Evolutionary conservation across 1,139 yeast species (phyloP), one percentile per base, ranked within the genome.

Genomic region (Taiozyma sp.): DNA sequence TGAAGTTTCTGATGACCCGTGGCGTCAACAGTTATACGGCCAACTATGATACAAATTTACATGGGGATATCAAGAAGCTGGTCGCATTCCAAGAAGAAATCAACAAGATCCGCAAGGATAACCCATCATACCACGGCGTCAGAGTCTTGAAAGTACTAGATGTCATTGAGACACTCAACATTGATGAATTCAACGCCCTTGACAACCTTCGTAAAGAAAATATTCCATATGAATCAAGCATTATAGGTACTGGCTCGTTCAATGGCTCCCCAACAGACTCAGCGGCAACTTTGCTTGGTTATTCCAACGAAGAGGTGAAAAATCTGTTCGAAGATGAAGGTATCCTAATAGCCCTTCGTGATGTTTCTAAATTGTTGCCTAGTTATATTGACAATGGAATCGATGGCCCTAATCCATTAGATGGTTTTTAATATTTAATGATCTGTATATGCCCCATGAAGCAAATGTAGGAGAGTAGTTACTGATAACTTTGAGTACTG

Each of bases 161-260:
- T 2, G 47, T 53, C 10, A 49, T 57, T 22, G 35, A 42, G 10
- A 30, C 46, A 3, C 41, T 58, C 10, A 45, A 50, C 10, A 37
- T 56, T 19, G 34, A 43, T 2, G 50, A 51, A 8, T n/a, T 51
- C 14, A 42, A 28, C 3, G 19, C 29, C 29, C 29, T 24, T 19
- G 7, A 22, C 7, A 14, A 9, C 9, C 8, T 40, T 24, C 6
- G 16, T 24, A 40, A 14, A 22, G 29, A 40, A 6, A n/a, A 10
- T 29, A 40, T n/a, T 13, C 24, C 16, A 8, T 6, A 14, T 40
- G 11, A 14, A 19, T 4, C 28, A 13, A 24, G 6, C 29, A 19
- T 24, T 5, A 26, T 24, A 37, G 10, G 8, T 9, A 37, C 26
- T 19, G 41, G 11, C 41, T 11, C 14, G 6, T 8, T 24, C 14